phyloP scores from a whole-genome alignment of 1,284 basidiomycete genomes.

The Puccinia coronata region DNA sequence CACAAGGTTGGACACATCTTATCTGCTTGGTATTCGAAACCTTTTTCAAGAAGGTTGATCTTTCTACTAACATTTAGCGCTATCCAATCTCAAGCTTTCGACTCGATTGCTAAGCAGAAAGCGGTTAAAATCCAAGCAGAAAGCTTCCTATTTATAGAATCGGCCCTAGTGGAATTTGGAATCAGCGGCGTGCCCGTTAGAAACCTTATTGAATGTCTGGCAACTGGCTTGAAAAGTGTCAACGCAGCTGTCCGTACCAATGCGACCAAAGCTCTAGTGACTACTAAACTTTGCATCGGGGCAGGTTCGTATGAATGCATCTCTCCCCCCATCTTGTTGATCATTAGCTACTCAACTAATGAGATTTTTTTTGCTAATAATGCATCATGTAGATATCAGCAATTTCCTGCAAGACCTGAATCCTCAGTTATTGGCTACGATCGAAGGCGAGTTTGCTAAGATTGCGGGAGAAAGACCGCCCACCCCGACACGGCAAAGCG shows the following conservation, averaged over 20 bases:
- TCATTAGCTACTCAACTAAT: background rate
- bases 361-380: background rate
- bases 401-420: conserved; percentile 92
- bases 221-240: conserved; percentile 82
- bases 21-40: background rate
- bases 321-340: background rate
- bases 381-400: conserved; percentile 77
- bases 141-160: conserved; percentile 84
- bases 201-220: conserved; percentile 85
- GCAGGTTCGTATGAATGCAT: conserved; percentile 68
- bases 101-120: conserved; percentile 87
- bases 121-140: conserved; percentile 97
- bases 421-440: conserved; percentile 86
- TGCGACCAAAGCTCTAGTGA: conserved; percentile 91
- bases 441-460: conserved; percentile 90
- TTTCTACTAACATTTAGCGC: background rate
- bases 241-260: conserved; percentile 91
- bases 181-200: conserved; percentile 81
- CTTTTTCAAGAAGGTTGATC: background rate
- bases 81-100: conserved; percentile 70
- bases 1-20: conserved; percentile 69
- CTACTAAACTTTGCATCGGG: conserved; percentile 87
- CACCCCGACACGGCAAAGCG: conserved; percentile 74
- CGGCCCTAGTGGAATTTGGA: conserved; percentile 87
- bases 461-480: conserved; percentile 78